These are phyloP conservation scores for Globisporangium lucens DNA, from an alignment of 352 stramenopile species.

Conservation along the genomic window DNA sequence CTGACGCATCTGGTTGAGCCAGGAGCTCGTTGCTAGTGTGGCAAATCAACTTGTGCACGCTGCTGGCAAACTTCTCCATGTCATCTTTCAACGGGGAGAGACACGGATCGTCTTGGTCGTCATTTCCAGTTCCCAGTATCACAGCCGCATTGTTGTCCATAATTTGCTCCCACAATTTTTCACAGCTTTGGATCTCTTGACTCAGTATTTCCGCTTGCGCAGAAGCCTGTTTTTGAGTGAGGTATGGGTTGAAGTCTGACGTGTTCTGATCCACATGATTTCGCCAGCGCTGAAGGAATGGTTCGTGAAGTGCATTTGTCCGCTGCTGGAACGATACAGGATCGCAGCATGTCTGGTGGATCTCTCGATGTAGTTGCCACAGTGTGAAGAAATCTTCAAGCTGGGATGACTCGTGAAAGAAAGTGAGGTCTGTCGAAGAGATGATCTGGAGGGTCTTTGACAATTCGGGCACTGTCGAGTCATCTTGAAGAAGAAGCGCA, in stretches of 20 bases:
- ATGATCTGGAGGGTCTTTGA: conserved; percentile 79
- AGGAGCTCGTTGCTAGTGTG: not conserved
- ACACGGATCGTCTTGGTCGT: conserved; percentile 37
- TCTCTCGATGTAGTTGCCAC: conserved; percentile 58
- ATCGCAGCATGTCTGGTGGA: conserved; percentile 44
- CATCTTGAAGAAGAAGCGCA: conserved; percentile 32
- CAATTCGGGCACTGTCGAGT: conserved; percentile 22
- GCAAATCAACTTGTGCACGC: conserved; percentile 67
- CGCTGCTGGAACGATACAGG: conserved; percentile 20
- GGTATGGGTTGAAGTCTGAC: conserved; percentile 68
- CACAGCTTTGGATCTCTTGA: conserved; percentile 46
- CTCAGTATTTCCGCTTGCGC: conserved; percentile 48
- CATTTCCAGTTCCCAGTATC: conserved; percentile 23
- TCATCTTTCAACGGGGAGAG: conserved; percentile 62
- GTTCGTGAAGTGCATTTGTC: conserved; percentile 25
- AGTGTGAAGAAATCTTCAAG: conserved; percentile 58
- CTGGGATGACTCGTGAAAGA: conserved; percentile 53
- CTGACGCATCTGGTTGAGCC: not conserved
- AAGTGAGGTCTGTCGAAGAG: conserved; percentile 63
- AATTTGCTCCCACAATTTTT: conserved; percentile 58
- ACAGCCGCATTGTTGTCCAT: conserved; percentile 33
- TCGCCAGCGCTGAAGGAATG: conserved; percentile 50
- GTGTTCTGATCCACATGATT: conserved; percentile 34
- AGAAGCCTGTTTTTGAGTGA: conserved; percentile 53
- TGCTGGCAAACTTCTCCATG: conserved; percentile 75